phyloP scores from a whole-genome alignment of 2,329 filamentous ascomycete species.

The Colletotrichum noveboracense region DNA sequence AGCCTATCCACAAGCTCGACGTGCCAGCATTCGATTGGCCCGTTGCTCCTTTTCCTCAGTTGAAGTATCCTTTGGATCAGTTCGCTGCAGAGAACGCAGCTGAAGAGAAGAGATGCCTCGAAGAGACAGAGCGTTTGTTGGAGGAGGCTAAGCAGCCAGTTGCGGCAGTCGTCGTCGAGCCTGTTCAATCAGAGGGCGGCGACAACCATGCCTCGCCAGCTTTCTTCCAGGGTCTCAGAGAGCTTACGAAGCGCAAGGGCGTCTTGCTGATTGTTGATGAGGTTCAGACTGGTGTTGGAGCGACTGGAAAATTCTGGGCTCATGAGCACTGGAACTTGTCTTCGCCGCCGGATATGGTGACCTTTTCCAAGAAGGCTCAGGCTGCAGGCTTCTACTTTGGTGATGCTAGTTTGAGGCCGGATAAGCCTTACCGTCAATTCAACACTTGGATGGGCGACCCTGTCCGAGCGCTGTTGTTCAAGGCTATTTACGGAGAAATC shows the following conservation, averaged over 20 bases:
- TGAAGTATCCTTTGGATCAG: conserved; percentile 87
- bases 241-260: conserved; percentile 76
- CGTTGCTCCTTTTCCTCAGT: conserved; percentile 83
- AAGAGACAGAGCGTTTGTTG: conserved; percentile 84
- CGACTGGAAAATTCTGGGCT: conserved; percentile 94
- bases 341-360: conserved; percentile 88
- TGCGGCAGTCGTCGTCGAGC: conserved; percentile 84
- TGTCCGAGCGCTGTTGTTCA: conserved; percentile 84
- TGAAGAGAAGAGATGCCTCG: conserved; percentile 81
- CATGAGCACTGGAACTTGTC: conserved; percentile 91
- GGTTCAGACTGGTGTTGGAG: conserved; percentile 91
- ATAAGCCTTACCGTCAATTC: conserved; percentile 95
- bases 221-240: conserved; percentile 87
- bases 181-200: conserved; percentile 91
- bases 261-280: conserved; percentile 92
- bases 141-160: conserved; percentile 79
- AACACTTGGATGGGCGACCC: conserved; percentile 99
- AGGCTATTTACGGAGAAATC: conserved; percentile 83
- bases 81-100: conserved; percentile 79
- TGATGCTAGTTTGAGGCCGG: conserved; percentile 79
- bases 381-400: conserved; percentile 92
- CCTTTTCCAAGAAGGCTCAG: conserved; percentile 95
- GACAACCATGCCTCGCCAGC: conserved; percentile 90
- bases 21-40: conserved; percentile 97
- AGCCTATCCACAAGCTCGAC: conserved; percentile 93